Percentiles rank a stretch among this genome's conserved stretches.
These are phyloP conservation scores for Luffa acutangula DNA, from an alignment of 306 rosid genomes.

Conservation along the genomic window DNA sequence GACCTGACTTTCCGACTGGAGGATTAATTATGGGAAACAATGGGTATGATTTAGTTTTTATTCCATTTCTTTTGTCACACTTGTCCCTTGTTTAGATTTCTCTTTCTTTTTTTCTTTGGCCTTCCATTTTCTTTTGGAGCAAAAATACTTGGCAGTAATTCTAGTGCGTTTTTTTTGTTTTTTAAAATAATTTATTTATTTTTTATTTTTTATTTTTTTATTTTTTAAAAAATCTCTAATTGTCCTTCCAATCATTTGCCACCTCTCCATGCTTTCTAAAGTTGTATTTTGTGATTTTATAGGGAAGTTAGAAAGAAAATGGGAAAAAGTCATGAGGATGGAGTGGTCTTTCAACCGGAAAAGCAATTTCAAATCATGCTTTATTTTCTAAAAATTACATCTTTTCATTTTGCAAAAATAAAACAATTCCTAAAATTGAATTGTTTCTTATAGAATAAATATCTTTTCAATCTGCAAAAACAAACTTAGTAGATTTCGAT, in stretches of 20 bases:
- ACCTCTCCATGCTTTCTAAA: background rate
- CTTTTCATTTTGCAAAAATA: background rate
- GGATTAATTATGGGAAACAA: conserved; percentile 91
- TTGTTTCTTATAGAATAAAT: background rate
- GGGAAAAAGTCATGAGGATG: background rate
- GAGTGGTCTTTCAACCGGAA: background rate
- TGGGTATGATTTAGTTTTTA: conserved; percentile 44
- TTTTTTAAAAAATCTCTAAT: background rate
- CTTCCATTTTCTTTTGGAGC: background rate
- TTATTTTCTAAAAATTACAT: background rate
- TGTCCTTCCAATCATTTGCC: background rate
- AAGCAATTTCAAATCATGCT: background rate
- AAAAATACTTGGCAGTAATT: background rate
- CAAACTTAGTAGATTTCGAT: background rate
- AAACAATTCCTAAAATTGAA: background rate
- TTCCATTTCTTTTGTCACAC: background rate
- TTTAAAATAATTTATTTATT: too few relatives aligned
- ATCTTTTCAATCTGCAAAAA: background rate
- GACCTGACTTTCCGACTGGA: conserved; percentile 99
- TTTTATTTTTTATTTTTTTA: too few relatives aligned
- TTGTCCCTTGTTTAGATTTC: background rate
- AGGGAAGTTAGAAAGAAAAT: background rate
- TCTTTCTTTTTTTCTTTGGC: background rate
- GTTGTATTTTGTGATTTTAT: background rate
- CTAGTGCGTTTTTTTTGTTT: background rate